phyloP scores from a whole-genome alignment of 1,284 basidiomycete genomes.

The Lentinula novae-zelandiae region DNA sequence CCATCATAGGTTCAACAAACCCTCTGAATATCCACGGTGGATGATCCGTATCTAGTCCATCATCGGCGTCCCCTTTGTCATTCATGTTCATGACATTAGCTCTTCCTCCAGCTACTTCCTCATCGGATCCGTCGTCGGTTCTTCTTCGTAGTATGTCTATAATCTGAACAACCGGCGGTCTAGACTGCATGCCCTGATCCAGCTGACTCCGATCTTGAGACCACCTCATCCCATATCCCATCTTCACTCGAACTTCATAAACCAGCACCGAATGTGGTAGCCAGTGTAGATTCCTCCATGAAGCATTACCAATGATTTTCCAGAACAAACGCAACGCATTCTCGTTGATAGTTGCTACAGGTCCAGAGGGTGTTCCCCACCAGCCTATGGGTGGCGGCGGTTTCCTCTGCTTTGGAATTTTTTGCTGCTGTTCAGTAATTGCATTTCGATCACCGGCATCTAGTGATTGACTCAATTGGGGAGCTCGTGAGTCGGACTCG shows the following conservation, averaged over 20 bases:
- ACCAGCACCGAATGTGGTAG: constrained; percentile 53
- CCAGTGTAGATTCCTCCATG: constrained; percentile 61
- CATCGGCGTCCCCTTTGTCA: not conserved
- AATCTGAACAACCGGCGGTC: not conserved
- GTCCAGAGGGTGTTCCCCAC: constrained; percentile 54
- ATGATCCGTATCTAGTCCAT: not conserved
- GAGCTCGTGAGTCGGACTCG: not conserved
- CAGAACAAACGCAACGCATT: constrained; percentile 44
- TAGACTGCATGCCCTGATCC: constrained; percentile 8
- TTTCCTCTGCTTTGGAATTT: constrained; percentile 4
- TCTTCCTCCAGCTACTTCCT: not conserved
- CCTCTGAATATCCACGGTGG: constrained; percentile 52
- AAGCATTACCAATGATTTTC: constrained; percentile 42
- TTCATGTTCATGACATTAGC: no score
- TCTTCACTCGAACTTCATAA: constrained; percentile 51
- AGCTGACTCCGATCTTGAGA: constrained; percentile 38
- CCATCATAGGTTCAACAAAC: constrained; percentile 63
- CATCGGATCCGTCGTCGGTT: not conserved
- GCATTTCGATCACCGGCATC: no score
- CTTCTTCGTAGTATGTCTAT: no score
- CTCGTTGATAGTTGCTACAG: constrained; percentile 47
- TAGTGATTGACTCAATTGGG: no score
- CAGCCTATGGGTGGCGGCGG: constrained; percentile 35
- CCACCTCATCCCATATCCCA: constrained; percentile 66
- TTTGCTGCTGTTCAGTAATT: no score